phyloP scores from a whole-genome alignment of 2,329 filamentous ascomycete species.

The Tolypocladium inflatum region DNA sequence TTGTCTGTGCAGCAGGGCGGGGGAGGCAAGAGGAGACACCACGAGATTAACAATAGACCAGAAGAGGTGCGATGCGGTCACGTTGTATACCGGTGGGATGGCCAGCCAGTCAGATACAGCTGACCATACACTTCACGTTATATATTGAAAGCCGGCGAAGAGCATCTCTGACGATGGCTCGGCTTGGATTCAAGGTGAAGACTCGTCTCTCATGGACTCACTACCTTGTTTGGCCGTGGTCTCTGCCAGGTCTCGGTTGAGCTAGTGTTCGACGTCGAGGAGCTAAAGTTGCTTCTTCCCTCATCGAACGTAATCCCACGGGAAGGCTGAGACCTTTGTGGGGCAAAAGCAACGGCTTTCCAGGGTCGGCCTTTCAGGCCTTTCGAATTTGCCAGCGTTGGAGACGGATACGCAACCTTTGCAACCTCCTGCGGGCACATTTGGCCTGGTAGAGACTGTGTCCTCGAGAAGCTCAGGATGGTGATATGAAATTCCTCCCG shows the following conservation, averaged over 20 bases:
- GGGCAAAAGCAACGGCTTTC: neutral
- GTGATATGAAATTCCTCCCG: neutral
- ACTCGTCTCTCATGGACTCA: neutral
- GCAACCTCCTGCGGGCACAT: neutral
- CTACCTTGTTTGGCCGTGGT: neutral
- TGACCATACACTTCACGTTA: neutral
- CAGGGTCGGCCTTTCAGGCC: neutral
- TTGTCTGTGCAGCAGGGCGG: neutral
- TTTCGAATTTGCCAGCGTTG: neutral
- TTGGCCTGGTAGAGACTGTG: neutral
- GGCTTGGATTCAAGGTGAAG: neutral
- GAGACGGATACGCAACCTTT: neutral
- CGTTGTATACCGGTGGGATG: neutral
- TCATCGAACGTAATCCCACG: neutral
- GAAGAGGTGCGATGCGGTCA: neutral
- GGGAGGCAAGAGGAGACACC: neutral
- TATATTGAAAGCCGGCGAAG: neutral
- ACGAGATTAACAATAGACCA: neutral
- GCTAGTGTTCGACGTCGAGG: neutral
- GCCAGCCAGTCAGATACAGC: neutral
- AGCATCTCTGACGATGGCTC: neutral
- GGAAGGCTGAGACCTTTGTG: neutral
- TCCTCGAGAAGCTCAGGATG: neutral
- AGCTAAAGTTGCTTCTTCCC: constrained; percentile 1
- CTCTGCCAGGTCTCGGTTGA: neutral